Evolutionary conservation across 78 protist genomes (phyloP).

Genomic region (Capsaspora owczarzaki): DNA sequence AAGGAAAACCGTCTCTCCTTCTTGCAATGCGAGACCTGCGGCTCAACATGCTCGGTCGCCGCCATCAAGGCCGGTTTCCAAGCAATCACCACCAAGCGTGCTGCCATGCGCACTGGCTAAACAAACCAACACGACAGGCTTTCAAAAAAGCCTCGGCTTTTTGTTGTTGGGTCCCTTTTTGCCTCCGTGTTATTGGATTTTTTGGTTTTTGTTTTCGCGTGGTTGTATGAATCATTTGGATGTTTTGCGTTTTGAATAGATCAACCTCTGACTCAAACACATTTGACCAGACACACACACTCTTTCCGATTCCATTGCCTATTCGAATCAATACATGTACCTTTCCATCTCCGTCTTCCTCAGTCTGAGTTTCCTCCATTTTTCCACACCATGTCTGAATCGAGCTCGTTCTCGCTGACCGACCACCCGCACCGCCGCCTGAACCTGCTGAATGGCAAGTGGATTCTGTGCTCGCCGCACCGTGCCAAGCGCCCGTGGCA

Average conservation of each 20-base stretch:
- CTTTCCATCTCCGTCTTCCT: no score
- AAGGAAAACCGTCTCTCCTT: constrained; percentile 78
- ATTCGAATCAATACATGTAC: no score
- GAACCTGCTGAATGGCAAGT: background rate
- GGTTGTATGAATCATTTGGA: no score
- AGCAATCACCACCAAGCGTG: constrained; percentile 35
- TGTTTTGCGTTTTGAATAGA: no score
- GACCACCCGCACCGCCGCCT: background rate
- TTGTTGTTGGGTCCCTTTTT: no score
- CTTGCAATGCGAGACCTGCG: constrained; percentile 70
- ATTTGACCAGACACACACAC: no score
- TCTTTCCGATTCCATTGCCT: no score
- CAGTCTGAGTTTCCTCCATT: no score
- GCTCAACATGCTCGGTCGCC: constrained; percentile 67
- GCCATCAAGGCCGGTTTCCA: constrained; percentile 77
- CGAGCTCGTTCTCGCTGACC: background rate
- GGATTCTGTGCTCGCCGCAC: constrained; percentile 8
- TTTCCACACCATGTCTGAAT: background rate
- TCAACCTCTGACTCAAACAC: no score
- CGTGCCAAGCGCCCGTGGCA: constrained; percentile 8
- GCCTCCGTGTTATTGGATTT: no score
- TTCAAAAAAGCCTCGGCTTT: background rate
- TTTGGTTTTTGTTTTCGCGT: no score
- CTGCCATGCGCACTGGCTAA: constrained; percentile 2
- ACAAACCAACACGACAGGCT: background rate